Conservation (phyloP, 257 asterid genomes). For the Solanum virginianum region DNA sequence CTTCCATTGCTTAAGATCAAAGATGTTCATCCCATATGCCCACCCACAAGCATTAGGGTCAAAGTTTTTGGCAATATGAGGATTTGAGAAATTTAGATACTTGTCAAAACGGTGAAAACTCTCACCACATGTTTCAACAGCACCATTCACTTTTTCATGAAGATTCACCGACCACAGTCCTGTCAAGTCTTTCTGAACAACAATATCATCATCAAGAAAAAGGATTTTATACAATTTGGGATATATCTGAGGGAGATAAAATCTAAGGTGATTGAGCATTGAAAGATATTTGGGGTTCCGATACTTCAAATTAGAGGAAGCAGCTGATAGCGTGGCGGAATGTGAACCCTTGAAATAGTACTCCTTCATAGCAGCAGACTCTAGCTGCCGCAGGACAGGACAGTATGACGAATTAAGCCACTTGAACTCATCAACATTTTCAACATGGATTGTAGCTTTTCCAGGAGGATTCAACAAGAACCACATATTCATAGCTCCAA, state of each 20-base stretch:
- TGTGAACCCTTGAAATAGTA: conserved; percentile 98
- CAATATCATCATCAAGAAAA: conserved; percentile 96
- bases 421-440: conserved; percentile 90
- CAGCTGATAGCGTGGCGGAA: conserved; percentile 75
- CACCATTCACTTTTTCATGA: conserved; percentile 89
- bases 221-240: conserved; percentile 92
- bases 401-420: conserved; percentile 98
- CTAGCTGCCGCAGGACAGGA: conserved; percentile 87
- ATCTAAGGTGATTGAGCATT: conserved; percentile 95
- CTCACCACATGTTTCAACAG: conserved; percentile 97
- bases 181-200: conserved; percentile 96
- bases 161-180: conserved; percentile 85
- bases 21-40: conserved; percentile 99
- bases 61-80: conserved; percentile 73
- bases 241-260: conserved; percentile 91
- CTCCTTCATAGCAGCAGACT: conserved; percentile 96
- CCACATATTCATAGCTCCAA: conserved; percentile 99
- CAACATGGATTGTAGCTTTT: conserved; percentile 90
- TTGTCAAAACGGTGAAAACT: conserved; percentile 98
- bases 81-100: conserved; percentile 92
- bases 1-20: conserved; percentile 91
- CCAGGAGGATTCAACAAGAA: conserved; percentile 97
- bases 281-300: conserved; percentile 97
- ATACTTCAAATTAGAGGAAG: conserved; percentile 89
- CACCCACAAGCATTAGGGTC: conserved; percentile 98